Evolutionary conservation across 371 early-diverging fungal genomes (phyloP).

Genomic region (Neoconidiobolus thromboides): DNA sequence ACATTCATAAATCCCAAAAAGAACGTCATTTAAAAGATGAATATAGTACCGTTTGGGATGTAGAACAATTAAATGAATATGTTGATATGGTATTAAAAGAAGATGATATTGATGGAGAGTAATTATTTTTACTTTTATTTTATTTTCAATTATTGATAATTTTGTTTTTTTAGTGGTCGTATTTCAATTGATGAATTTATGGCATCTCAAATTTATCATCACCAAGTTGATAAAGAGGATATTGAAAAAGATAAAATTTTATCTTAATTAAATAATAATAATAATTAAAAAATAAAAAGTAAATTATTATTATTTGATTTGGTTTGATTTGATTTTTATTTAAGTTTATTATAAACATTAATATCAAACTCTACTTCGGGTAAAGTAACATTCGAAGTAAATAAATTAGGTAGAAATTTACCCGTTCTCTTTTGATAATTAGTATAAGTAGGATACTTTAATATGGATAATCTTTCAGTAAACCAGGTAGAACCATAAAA

Average conservation of each 20-base stretch:
- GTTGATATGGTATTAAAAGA: neutral
- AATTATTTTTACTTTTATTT: neutral
- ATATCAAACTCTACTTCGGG: no score
- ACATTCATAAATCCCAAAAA: no score
- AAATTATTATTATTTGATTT: no score
- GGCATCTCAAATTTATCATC: neutral
- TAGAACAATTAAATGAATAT: neutral
- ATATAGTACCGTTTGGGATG: neutral
- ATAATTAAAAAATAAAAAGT: no score
- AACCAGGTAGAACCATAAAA: conserved; percentile 53
- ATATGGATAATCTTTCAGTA: conserved; percentile 47
- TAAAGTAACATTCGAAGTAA: no score
- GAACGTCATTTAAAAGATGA: no score
- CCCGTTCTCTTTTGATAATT: conserved; percentile 37
- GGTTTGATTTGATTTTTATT: no score
- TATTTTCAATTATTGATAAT: neutral
- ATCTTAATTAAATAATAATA: no score
- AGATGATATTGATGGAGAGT: conserved; percentile 1
- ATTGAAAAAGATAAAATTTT: no score
- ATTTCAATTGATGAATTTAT: neutral
- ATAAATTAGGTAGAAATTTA: conserved; percentile 29
- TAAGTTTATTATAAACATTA: no score
- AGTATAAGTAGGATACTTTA: conserved; percentile 55
- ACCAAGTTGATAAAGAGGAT: neutral
- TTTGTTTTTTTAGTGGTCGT: neutral